These are phyloP conservation scores for Betula pendula DNA, from an alignment of 306 rosid genomes.

Conservation along the genomic window DNA sequence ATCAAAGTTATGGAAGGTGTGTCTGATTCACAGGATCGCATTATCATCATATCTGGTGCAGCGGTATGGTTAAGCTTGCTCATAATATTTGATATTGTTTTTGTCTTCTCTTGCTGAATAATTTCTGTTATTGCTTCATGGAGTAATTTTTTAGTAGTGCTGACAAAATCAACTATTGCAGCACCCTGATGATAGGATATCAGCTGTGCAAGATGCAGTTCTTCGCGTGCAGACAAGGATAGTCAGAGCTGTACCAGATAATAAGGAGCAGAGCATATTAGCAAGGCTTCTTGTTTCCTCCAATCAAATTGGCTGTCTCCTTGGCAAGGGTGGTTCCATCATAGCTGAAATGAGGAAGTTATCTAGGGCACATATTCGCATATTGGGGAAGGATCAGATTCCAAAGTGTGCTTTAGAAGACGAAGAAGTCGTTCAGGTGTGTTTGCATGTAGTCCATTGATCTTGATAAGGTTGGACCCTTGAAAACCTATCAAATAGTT, in stretches of 20 bases:
- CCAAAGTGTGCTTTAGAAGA: conserved; percentile 86
- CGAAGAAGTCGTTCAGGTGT: conserved; percentile 90
- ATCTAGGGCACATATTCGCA: conserved; percentile 83
- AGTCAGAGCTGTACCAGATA: conserved; percentile 66
- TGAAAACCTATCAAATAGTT: conserved; percentile 16
- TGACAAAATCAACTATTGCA: conserved; percentile 51
- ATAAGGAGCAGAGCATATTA: conserved; percentile 59
- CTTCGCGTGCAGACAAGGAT: conserved; percentile 83
- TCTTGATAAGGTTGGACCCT: conserved; percentile 6
- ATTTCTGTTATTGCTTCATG: conserved; percentile 18
- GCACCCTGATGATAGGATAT: conserved; percentile 94
- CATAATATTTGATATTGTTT: neutral
- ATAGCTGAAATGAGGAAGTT: conserved; percentile 94
- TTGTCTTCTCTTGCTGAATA: conserved; percentile 15
- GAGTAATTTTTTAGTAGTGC: conserved; percentile 17
- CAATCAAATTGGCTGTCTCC: conserved; percentile 89
- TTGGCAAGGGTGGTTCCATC: conserved; percentile 92
- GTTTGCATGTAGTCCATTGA: conserved; percentile 23
- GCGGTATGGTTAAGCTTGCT: conserved; percentile 56
- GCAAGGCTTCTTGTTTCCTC: conserved; percentile 88
- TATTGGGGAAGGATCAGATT: conserved; percentile 79
- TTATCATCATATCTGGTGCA: conserved; percentile 74
- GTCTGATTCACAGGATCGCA: conserved; percentile 67
- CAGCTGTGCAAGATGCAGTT: conserved; percentile 93
- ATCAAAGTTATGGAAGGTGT: conserved; percentile 72